Evolutionary conservation across 2,329 filamentous ascomycete genomes (phyloP), one percentile per base, ranked within the genome.

Genomic region (Alternaria triticimaculans): DNA sequence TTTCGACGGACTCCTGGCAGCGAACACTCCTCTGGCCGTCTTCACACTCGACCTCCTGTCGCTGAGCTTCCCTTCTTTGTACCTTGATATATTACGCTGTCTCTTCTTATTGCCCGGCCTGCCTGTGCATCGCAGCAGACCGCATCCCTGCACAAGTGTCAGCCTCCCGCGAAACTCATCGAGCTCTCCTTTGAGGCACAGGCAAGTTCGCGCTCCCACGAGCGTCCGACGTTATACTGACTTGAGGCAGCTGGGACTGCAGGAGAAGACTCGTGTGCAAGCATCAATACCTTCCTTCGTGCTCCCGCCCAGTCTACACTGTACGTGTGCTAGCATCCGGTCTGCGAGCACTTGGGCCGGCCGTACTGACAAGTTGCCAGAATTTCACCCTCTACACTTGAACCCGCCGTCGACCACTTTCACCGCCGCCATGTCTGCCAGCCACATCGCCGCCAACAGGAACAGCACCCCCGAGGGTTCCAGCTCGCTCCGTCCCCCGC

Each of bases 381-480:
- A 60, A 67, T 61, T 63, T 30, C 59, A 26, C 21, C 60, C 51
- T 41, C 37, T 33, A 26, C 51, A 48, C 57, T 41, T 26, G 20
- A 6, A 41, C 28, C 25, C 49, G 33, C 56, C 10, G 10, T 43
- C 26, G 21, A 43, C 25, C n/a, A 33, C 49, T 20, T 21, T 33
- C 30, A 21, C 63, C 56, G 55, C 62, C 76, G 76, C 62, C 72
- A 84, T 84, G 83, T 84, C 83, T 66, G 78, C 79, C 65, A 80
- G 76, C 72, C 82, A 85, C 72, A 82, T 84, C 61, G 81, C 84
- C 67, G 82, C 82, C 61, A 98, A 98, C 84, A 92, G 96, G 76
- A 98, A 98, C 84, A 98, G 94, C 87, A 98, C 95, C 49, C 96
- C 96, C 59, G 96, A 98, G 84, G 93, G 92, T 58, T 91, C 90